phyloP scores from a whole-genome alignment of 2,329 filamentous ascomycete species.

The Fusarium transvaalense region DNA sequence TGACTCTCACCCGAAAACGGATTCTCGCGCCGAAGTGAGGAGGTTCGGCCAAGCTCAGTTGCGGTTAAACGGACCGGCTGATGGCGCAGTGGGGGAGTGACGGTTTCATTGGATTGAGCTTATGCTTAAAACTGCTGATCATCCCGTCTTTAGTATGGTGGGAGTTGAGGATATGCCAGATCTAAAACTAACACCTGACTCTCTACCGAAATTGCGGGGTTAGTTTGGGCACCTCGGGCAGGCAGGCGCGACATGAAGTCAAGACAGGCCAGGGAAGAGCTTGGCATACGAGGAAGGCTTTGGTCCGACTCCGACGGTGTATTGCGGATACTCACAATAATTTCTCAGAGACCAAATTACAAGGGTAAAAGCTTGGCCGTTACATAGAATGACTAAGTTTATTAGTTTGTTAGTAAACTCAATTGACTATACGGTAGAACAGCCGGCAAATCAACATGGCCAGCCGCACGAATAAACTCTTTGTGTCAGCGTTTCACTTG shows the following conservation, averaged over 20 bases:
- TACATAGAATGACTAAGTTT: neutral
- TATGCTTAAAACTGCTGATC: conserved; percentile 36
- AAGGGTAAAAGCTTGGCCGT: neutral
- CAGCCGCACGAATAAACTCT: neutral
- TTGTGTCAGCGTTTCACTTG: neutral
- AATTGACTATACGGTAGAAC: neutral
- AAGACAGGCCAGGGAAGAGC: neutral
- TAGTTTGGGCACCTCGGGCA: neutral
- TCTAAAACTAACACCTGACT: conserved; percentile 19
- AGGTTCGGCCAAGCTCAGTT: conserved; percentile 13
- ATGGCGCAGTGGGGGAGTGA: neutral
- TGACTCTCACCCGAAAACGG: conserved; percentile 18
- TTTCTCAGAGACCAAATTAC: too few species aligned
- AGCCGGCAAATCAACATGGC: conserved; percentile 5
- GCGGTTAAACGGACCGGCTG: conserved; percentile 43
- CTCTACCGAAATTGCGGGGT: conserved; percentile 24
- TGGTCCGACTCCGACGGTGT: neutral
- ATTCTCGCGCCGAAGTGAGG: conserved; percentile 23
- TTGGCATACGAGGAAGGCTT: neutral
- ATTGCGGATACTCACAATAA: too few species aligned
- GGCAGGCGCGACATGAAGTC: neutral
- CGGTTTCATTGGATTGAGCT: conserved; percentile 3
- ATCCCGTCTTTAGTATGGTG: conserved; percentile 9
- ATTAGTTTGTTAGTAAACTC: neutral
- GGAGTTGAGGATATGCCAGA: conserved; percentile 19